phyloP scores from a whole-genome alignment of 129 eudicot genomes.

The Flaveria bidentis region DNA sequence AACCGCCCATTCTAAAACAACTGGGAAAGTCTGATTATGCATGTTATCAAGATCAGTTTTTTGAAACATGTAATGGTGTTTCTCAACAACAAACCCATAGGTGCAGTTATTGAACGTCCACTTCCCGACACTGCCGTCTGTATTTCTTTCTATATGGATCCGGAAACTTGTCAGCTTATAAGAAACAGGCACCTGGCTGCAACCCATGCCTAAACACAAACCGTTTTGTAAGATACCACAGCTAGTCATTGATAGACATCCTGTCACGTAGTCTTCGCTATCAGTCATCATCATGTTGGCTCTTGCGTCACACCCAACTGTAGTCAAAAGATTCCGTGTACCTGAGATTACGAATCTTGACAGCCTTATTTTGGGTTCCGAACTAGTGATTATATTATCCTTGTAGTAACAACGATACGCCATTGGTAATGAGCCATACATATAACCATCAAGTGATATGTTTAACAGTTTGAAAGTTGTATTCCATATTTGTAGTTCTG shows the following conservation, averaged over 20 bases:
- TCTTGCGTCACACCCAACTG: slow-evolving; percentile 41
- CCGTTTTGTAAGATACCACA: slow-evolving; percentile 4
- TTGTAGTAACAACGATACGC: slow-evolving; percentile 26
- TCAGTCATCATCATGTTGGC: slow-evolving; percentile 10
- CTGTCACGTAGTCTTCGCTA: slow-evolving; percentile 6
- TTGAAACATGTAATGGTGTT: slow-evolving; percentile 8
- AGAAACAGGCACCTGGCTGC: slow-evolving; percentile 36
- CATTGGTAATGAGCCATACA: slow-evolving; percentile 29
- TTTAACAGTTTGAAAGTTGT: slow-evolving; percentile 19
- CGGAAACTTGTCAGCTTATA: slow-evolving; percentile 11
- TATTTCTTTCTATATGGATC: slow-evolving; percentile 22
- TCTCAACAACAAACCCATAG: slow-evolving; percentile 26
- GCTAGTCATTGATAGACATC: slow-evolving; percentile 24
- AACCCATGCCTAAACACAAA: slow-evolving; percentile 37
- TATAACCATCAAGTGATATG: slow-evolving; percentile 20
- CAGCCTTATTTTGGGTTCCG: slow-evolving; percentile 7
- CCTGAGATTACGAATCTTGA: slow-evolving; percentile 28
- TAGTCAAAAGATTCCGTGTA: slow-evolving; percentile 16
- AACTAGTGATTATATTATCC: background rate
- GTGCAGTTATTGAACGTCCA: slow-evolving; percentile 25
- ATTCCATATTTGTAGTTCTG: slow-evolving; percentile 4
- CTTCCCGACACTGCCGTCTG: background rate
- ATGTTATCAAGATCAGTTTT: slow-evolving; percentile 25
- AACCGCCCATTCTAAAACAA: slow-evolving; percentile 26
- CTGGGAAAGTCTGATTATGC: slow-evolving; percentile 21